A percentile compares a stretch with the other conserved stretches of the same genome.
phyloP scores from a whole-genome alignment of 2,329 filamentous ascomycete species.

The Akanthomyces muscarius region DNA sequence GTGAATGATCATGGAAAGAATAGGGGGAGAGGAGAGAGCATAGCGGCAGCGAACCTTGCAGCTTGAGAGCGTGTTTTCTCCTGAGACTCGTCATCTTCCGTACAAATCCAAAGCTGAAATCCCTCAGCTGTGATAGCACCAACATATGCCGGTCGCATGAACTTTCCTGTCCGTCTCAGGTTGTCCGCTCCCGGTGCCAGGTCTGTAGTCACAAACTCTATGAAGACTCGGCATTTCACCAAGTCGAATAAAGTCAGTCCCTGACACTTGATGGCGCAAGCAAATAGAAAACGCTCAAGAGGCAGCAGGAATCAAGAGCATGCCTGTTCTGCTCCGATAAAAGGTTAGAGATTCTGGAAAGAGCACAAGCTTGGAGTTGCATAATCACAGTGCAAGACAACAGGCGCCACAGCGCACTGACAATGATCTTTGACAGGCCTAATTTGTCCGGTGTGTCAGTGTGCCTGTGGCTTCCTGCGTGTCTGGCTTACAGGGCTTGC shows the following conservation, averaged over 20 bases:
- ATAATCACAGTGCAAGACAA: background rate
- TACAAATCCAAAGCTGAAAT: too few species aligned
- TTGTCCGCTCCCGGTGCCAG: background rate
- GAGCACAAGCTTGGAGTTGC: background rate
- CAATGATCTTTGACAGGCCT: background rate
- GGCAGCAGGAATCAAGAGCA: too few species aligned
- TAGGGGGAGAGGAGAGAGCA: background rate
- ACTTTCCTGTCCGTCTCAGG: background rate
- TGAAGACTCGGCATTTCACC: too few species aligned
- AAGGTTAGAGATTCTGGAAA: background rate
- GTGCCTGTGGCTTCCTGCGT: constrained; percentile 9
- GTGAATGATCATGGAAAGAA: background rate
- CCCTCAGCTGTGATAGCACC: background rate
- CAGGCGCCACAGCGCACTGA: background rate
- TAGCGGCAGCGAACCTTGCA: background rate
- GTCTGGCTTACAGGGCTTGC: constrained; percentile 10
- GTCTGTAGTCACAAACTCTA: background rate
- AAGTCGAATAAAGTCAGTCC: too few species aligned
- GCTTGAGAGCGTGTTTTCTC: background rate
- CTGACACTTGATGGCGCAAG: too few species aligned
- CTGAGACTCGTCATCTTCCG: too few species aligned
- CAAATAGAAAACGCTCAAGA: too few species aligned
- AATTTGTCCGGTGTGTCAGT: background rate
- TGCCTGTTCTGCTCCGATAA: too few species aligned
- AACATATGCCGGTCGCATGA: background rate